phyloP scores from a whole-genome alignment of 305 asterid genomes.

The Fraxinus baroniana region DNA sequence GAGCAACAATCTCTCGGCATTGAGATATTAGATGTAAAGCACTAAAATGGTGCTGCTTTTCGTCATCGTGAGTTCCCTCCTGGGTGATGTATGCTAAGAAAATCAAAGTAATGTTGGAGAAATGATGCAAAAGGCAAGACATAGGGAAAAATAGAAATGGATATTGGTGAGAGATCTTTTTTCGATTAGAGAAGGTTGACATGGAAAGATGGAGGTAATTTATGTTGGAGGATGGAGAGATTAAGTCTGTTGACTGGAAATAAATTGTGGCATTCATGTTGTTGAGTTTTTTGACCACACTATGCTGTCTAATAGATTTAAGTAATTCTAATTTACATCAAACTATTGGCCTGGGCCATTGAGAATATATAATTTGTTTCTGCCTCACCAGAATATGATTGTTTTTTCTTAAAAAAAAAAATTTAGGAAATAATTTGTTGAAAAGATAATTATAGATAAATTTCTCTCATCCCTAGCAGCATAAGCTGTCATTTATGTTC shows the following conservation, averaged over 20 bases:
- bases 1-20: constrained; percentile 1
- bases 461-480: neutral
- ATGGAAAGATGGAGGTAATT: neutral
- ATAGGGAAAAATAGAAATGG: neutral
- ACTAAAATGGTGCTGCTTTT: neutral
- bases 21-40: constrained; percentile 8
- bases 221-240: neutral
- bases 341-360: neutral
- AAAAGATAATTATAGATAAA: neutral
- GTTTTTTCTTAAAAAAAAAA: neutral
- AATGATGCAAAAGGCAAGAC: neutral
- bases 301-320: neutral
- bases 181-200: neutral
- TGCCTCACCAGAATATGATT: neutral
- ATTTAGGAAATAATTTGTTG: neutral
- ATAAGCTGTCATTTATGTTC: neutral
- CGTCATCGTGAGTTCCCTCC: neutral
- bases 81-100: neutral
- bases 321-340: neutral
- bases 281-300: neutral
- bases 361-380: neutral
- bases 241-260: neutral
- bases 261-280: neutral
- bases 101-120: neutral
- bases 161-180: neutral